phyloP scores from a whole-genome alignment of 2,329 filamentous ascomycete genomes.

The Neonectria punicea region DNA sequence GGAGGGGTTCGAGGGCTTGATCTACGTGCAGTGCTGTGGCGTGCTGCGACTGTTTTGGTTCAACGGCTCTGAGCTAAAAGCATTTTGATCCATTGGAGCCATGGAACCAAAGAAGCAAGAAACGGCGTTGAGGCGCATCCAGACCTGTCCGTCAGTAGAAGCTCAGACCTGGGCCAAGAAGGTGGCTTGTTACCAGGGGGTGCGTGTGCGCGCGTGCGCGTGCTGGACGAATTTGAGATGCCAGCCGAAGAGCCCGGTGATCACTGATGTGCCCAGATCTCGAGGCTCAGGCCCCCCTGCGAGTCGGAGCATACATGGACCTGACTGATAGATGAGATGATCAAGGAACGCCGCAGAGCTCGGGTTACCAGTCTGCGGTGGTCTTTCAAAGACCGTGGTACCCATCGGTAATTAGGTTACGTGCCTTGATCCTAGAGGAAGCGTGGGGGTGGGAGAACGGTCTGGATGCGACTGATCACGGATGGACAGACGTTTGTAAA shows the following conservation, averaged over 20 bases:
- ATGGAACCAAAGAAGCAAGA: slow-evolving; percentile 30
- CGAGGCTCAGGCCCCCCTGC: slow-evolving; percentile 5
- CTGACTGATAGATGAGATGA: slow-evolving; percentile 23
- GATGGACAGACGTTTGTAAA: slow-evolving; percentile 17
- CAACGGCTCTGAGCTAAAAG: slow-evolving; percentile 32
- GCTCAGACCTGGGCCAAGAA: slow-evolving; percentile 28
- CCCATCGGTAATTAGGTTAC: slow-evolving; percentile 30
- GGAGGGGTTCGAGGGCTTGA: slow-evolving; percentile 31
- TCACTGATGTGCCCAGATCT: slow-evolving; percentile 10
- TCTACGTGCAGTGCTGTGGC: slow-evolving; percentile 34
- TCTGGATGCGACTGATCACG: slow-evolving; percentile 18
- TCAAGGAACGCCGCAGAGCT: slow-evolving; percentile 7
- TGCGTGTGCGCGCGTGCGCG: slow-evolving; percentile 10
- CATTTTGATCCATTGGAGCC: slow-evolving; percentile 27
- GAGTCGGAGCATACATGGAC: slow-evolving; percentile 17
- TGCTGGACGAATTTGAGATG: slow-evolving; percentile 15
- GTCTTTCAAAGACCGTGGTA: slow-evolving; percentile 10
- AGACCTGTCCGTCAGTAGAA: slow-evolving; percentile 24
- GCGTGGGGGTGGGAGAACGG: slow-evolving; percentile 23
- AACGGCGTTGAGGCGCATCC: slow-evolving; percentile 25
- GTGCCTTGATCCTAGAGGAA: slow-evolving; percentile 14
- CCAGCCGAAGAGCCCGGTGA: slow-evolving; percentile 15
- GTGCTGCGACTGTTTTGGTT: slow-evolving; percentile 29
- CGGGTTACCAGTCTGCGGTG: neutral
- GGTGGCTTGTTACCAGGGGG: slow-evolving; percentile 32